Percentiles rank a stretch among this genome's conserved stretches.
Evolutionary conservation across 768 basidiomycete species (phyloP).

Genomic region (Serendipita vermifera): DNA sequence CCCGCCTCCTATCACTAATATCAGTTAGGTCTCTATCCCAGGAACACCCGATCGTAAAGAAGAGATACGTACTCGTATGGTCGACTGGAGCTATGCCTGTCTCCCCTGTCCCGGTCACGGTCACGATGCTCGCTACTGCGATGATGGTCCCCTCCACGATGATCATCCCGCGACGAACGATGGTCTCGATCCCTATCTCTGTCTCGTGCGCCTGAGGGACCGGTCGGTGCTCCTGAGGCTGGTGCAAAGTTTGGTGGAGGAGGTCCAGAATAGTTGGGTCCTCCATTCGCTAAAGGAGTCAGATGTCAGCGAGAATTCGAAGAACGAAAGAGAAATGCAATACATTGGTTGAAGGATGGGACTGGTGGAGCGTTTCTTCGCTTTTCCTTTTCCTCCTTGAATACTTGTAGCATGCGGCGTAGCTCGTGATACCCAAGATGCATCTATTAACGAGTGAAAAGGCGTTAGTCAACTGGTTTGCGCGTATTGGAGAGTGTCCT

Average conservation of each 20-base stretch:
- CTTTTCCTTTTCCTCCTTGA: conserved; percentile 82
- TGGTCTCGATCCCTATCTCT: conserved; percentile 18
- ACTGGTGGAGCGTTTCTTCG: conserved; percentile 47
- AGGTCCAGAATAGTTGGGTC: conserved; percentile 16
- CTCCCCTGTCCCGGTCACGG: background rate
- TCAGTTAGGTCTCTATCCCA: background rate
- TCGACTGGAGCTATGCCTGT: background rate
- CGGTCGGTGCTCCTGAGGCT: conserved; percentile 13
- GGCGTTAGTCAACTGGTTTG: conserved; percentile 14
- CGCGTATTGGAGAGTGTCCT: too few species aligned
- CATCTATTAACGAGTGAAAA: conserved; percentile 49
- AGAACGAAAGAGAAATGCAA: background rate
- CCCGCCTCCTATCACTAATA: background rate
- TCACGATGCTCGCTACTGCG: background rate
- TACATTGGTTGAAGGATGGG: conserved; percentile 14
- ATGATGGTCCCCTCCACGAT: background rate
- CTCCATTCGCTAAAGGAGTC: background rate
- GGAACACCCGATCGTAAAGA: background rate
- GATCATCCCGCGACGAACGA: background rate
- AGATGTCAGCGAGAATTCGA: background rate
- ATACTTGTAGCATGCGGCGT: conserved; percentile 81
- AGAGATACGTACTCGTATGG: background rate
- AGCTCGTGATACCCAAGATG: conserved; percentile 97
- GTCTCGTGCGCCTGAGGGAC: conserved; percentile 14
- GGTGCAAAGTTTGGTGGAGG: conserved; percentile 11